Conservation (phyloP, 768 basidiomycete genomes). For the Mycena leptocephala region DNA sequence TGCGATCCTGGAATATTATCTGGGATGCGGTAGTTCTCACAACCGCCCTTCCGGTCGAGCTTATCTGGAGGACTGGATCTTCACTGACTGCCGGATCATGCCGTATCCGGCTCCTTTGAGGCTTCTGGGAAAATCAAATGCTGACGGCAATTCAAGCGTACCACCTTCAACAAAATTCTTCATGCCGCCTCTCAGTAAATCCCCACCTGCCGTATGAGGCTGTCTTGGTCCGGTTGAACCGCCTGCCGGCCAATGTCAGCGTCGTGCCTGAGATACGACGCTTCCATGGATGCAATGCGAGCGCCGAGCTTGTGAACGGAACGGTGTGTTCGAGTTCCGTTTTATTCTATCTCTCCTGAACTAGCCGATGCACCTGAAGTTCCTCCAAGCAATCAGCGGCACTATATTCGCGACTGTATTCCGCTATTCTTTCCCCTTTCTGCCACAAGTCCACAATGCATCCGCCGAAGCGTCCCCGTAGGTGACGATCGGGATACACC, state of each 20-base stretch:
- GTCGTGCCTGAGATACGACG: slow-evolving; percentile 45
- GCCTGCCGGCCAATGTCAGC: slow-evolving; percentile 43
- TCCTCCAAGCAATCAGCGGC: slow-evolving; percentile 41
- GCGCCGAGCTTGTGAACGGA: slow-evolving; percentile 47
- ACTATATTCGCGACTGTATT: slow-evolving; percentile 52
- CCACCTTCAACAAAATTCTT: no score
- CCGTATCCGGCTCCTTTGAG: no score
- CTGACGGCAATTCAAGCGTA: no score
- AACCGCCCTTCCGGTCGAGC: no score
- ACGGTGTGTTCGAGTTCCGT: slow-evolving; percentile 39
- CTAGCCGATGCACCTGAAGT: slow-evolving; percentile 36
- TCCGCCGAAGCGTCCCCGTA: slow-evolving; percentile 19
- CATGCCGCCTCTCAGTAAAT: no score
- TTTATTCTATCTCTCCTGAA: no score
- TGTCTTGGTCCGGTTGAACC: slow-evolving; percentile 25
- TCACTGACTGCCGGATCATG: no score
- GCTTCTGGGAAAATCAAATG: no score
- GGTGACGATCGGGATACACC: slow-evolving; percentile 45
- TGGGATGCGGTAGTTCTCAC: no score
- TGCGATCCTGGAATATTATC: no score
- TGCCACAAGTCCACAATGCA: slow-evolving; percentile 46
- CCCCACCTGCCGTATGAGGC: slow-evolving; percentile 28
- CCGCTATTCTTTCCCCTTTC: slow-evolving; percentile 51
- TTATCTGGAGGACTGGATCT: no score
- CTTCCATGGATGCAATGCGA: slow-evolving; percentile 42